Evolutionary conservation across 1,284 basidiomycete genomes (phyloP), one percentile per base, ranked within the genome.

Genomic region (Stygiomarasmius scandens): DNA sequence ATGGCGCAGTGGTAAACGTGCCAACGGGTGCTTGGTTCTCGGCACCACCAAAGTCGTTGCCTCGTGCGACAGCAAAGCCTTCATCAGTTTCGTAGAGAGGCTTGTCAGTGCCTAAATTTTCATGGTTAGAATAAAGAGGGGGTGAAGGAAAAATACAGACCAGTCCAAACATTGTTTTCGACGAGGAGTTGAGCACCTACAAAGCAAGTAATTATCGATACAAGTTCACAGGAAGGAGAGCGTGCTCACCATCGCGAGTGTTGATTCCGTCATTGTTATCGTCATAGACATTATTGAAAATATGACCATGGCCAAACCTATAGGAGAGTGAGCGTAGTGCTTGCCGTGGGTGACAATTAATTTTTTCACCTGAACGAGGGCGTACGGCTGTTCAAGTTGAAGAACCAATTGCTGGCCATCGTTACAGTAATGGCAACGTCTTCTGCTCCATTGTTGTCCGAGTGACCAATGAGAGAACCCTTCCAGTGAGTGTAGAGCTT

Each of bases 251-350:
- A 57, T 74, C 71, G 59, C 78, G 77, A 55, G 78, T 79, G 69
- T 80, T 79, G 63, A 81, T 79, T 53, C 78, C 78, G 62, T 79
- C 77, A 61, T 67, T 71, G 66, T 76, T 77, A 69, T 72, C 69
- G 16, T 53, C 55, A 55, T 61, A 69, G 60, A 64, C 64, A 64
- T 77, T 79, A 72, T 79, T 80, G 66, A 69, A 79, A 64, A 79
- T 74, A 68, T 78, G 77, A 46, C 76, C 78, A 53, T 70, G 71
- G 34, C 78, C 58, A 23, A 59, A 59, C 29, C n/a, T n/a, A n/a
- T n/a, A n/a, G n/a, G n/a, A n/a, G n/a, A n/a, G n/a, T n/a, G n/a
- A n/a, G n/a, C n/a, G n/a, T n/a, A n/a, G n/a, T n/a, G n/a, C n/a
- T n/a, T n/a, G n/a, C n/a, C n/a, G n/a, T n/a, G n/a, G n/a, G n/a